phyloP scores from a whole-genome alignment of 1,284 basidiomycete species.

The Boletus smithii region DNA sequence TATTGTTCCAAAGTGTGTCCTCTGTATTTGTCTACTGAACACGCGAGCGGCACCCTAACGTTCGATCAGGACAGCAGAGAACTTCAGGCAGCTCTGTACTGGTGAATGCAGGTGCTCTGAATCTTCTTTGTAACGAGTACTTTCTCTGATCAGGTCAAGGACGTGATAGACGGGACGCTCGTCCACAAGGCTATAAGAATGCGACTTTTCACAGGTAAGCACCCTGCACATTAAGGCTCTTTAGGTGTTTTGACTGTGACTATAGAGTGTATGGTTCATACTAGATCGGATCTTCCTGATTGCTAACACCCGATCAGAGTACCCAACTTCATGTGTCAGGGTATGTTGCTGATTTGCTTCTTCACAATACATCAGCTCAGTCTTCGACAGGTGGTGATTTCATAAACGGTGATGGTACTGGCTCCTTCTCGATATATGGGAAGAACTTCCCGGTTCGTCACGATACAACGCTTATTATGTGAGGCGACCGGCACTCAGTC shows the following conservation, averaged over 20 bases:
- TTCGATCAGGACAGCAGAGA: slow-evolving; percentile 83
- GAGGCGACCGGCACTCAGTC: not conserved
- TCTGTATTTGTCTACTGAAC: not conserved
- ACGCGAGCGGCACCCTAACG: not conserved
- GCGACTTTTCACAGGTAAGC: slow-evolving; percentile 86
- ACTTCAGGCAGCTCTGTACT: slow-evolving; percentile 95
- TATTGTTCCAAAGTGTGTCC: slow-evolving; percentile 78
- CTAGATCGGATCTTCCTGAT: not conserved
- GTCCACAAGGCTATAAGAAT: slow-evolving; percentile 87
- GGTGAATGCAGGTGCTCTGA: slow-evolving; percentile 80
- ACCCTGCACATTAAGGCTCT: not conserved
- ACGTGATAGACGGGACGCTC: slow-evolving; percentile 65
- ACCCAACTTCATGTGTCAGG: slow-evolving; percentile 85
- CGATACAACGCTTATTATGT: not conserved
- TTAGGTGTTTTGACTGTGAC: slow-evolving; percentile 4
- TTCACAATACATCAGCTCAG: slow-evolving; percentile 5
- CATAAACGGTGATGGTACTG: slow-evolving; percentile 88
- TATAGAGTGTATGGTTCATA: slow-evolving; percentile 65
- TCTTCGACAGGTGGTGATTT: slow-evolving; percentile 74
- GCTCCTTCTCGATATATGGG: slow-evolving; percentile 92
- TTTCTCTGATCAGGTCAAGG: slow-evolving; percentile 20
- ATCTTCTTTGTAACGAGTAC: not conserved
- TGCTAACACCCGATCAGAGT: slow-evolving; percentile 42
- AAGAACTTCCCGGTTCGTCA: slow-evolving; percentile 77
- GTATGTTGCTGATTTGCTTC: slow-evolving; percentile 33